Conservation (phyloP, 2,329 filamentous ascomycete species). For the Fusarium irregulare region DNA sequence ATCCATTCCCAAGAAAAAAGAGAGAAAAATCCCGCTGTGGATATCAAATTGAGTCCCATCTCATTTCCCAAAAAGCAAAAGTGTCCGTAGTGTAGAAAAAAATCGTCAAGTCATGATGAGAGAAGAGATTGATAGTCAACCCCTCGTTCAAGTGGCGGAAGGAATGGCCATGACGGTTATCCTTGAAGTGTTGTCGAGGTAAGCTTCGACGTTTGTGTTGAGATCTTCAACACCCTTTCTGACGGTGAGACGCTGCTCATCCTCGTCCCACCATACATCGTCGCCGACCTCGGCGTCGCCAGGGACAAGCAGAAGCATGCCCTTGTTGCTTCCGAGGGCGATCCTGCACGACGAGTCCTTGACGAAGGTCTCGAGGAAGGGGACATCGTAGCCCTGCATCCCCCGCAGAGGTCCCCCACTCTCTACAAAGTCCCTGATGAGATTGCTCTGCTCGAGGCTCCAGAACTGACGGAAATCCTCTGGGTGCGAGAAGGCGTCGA, state of each 20-base stretch:
- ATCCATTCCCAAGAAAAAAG: constrained; percentile 3
- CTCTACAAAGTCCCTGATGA: constrained; percentile 50
- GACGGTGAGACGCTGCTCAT: constrained; percentile 35
- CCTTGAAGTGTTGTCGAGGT: constrained; percentile 40
- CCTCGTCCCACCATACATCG: constrained; percentile 42
- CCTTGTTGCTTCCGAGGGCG: constrained; percentile 43
- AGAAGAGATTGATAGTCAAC: neutral
- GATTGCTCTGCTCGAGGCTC: constrained; percentile 49
- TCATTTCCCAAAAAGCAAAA: constrained; percentile 11
- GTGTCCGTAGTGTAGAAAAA: constrained; percentile 13
- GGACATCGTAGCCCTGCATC: constrained; percentile 44
- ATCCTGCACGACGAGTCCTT: constrained; percentile 44
- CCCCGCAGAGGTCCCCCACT: constrained; percentile 41
- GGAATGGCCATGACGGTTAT: constrained; percentile 38
- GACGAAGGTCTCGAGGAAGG: constrained; percentile 44
- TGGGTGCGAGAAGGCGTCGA: constrained; percentile 49
- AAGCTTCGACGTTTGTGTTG: constrained; percentile 32
- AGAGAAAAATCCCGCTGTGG: constrained; percentile 30
- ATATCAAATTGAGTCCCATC: constrained; percentile 24
- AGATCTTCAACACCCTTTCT: constrained; percentile 36
- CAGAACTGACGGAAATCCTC: constrained; percentile 52
- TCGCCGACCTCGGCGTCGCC: constrained; percentile 46
- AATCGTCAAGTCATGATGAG: constrained; percentile 19
- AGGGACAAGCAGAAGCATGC: constrained; percentile 45
- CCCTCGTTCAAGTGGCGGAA: constrained; percentile 37